A percentile compares a stretch with the other conserved stretches of the same genome.
Conservation (phyloP, 768 basidiomycete species). For the Myochromella boudieri region DNA sequence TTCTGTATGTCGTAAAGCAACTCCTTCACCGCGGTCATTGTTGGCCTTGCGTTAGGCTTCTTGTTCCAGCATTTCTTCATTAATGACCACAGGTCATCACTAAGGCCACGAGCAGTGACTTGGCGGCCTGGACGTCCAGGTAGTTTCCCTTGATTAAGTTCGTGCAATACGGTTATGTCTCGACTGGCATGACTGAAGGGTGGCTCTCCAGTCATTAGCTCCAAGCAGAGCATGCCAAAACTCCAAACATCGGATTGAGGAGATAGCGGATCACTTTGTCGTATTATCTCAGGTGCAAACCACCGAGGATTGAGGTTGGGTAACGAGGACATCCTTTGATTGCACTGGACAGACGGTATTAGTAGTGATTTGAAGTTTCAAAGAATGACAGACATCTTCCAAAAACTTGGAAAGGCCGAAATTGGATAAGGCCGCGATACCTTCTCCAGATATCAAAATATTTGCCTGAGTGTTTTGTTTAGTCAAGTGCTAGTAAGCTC, state of each 20-base stretch:
- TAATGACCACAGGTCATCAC: slow-evolving; percentile 42
- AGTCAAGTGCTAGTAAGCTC: no score
- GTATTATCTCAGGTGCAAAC: slow-evolving; percentile 41
- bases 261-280: slow-evolving; percentile 27
- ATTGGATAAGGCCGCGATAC: slow-evolving; percentile 40
- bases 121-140: slow-evolving; percentile 36
- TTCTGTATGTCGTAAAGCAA: slow-evolving; percentile 24
- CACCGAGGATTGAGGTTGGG: slow-evolving; percentile 34
- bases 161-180: slow-evolving; percentile 34
- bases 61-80: slow-evolving; percentile 43
- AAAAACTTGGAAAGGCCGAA: slow-evolving; percentile 43
- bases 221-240: slow-evolving; percentile 47
- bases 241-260: slow-evolving; percentile 49
- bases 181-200: slow-evolving; percentile 33
- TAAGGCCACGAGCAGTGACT: slow-evolving; percentile 26
- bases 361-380: neutral
- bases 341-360: slow-evolving; percentile 21
- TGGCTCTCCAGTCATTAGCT: slow-evolving; percentile 41
- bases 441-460: slow-evolving; percentile 38
- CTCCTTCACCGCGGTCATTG: slow-evolving; percentile 32
- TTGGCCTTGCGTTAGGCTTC: slow-evolving; percentile 37
- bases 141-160: slow-evolving; percentile 32
- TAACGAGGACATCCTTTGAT: slow-evolving; percentile 23
- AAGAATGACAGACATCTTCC: slow-evolving; percentile 30
- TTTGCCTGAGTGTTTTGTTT: no score